These are phyloP conservation scores for Przewalskia tangutica DNA, from an alignment of 257 asterid genomes.

Conservation along the genomic window DNA sequence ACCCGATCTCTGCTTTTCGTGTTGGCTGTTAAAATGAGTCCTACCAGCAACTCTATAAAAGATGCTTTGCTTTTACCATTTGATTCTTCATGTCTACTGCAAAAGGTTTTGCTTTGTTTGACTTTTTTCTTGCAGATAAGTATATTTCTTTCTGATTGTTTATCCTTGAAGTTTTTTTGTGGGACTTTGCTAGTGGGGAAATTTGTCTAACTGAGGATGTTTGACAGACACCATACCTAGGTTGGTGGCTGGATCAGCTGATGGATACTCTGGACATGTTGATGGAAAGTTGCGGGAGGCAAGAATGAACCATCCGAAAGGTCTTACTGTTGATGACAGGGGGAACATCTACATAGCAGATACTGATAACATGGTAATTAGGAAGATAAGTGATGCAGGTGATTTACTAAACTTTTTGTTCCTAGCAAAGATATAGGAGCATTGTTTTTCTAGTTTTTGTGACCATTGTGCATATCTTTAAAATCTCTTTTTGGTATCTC, in stretches of 20 bases:
- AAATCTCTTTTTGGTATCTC: background rate
- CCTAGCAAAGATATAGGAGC: background rate
- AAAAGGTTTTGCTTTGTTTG: background rate
- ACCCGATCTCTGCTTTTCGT: background rate
- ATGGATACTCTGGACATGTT: constrained; percentile 72
- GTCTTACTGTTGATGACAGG: constrained; percentile 77
- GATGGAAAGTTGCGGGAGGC: constrained; percentile 81
- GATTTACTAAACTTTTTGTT: background rate
- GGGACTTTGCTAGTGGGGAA: background rate
- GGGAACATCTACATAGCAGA: constrained; percentile 87
- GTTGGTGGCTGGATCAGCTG: constrained; percentile 78
- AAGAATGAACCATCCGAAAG: constrained; percentile 89
- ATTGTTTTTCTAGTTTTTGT: background rate
- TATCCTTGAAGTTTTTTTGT: background rate
- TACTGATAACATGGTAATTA: constrained; percentile 82
- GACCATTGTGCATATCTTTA: background rate
- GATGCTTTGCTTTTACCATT: background rate
- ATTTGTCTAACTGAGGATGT: background rate
- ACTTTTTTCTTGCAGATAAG: background rate
- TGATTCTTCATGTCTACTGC: background rate
- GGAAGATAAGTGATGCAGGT: constrained; percentile 90
- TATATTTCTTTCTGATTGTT: background rate
- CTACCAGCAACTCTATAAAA: background rate
- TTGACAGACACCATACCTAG: constrained; percentile 72
- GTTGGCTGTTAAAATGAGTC: background rate